A percentile compares a stretch with the other conserved stretches of the same genome.
Evolutionary conservation across 306 rosid species (phyloP).

Genomic region (Erythrophleum fordii): DNA sequence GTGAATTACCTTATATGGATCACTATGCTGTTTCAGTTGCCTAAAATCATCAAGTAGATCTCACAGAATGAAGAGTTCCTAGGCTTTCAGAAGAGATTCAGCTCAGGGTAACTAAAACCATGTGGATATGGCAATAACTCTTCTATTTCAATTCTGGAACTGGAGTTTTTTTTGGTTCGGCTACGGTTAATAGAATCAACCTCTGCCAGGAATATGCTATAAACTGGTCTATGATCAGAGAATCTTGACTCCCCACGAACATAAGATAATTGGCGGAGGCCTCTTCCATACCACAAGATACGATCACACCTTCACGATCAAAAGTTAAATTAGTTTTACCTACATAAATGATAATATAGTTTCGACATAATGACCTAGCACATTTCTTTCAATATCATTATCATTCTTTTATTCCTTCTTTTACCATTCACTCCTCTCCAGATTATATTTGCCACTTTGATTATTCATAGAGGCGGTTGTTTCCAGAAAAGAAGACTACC

Average conservation of each 20-base stretch:
- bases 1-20: constrained; percentile 48
- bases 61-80: constrained; percentile 21
- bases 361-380: constrained; percentile 6
- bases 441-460: neutral
- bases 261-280: constrained; percentile 81
- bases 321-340: constrained; percentile 22
- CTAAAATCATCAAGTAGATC: constrained; percentile 36
- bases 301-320: constrained; percentile 91
- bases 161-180: constrained; percentile 78
- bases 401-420: constrained; percentile 13
- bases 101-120: constrained; percentile 56
- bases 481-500: constrained; percentile 55
- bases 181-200: constrained; percentile 74
- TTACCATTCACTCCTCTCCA: neutral
- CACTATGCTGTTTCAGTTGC: constrained; percentile 38
- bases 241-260: constrained; percentile 95
- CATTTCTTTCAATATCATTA: neutral
- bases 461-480: neutral
- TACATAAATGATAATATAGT: neutral
- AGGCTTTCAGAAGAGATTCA: constrained; percentile 56
- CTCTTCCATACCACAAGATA: constrained; percentile 90
- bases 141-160: constrained; percentile 75
- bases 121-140: constrained; percentile 73
- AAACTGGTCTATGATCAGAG: constrained; percentile 98
- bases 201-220: constrained; percentile 77